Percentiles rank a stretch among this genome's conserved stretches.
These are phyloP conservation scores for Anthracocystis panici-leucophaei DNA, from an alignment of 1,284 basidiomycete genomes.

Conservation along the genomic window DNA sequence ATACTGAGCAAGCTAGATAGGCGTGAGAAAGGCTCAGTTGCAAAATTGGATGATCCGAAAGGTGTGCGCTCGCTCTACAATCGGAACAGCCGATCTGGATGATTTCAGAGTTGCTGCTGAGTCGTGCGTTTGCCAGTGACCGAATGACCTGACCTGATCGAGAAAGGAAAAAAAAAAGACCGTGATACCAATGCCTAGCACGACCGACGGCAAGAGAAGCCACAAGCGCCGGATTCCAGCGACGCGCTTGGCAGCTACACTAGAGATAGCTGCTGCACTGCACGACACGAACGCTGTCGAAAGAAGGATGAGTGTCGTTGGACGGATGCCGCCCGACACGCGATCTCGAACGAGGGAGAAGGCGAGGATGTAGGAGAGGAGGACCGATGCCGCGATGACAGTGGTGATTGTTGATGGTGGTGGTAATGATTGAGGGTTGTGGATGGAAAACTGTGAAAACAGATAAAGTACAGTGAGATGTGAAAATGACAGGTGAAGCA, in stretches of 20 bases:
- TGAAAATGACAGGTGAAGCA: background rate
- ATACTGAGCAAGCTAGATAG: background rate
- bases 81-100: background rate
- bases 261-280: background rate
- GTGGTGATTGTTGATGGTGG: background rate
- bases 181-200: background rate
- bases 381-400: background rate
- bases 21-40: conserved; percentile 1
- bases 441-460: background rate
- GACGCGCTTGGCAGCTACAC: background rate
- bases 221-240: background rate
- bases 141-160: background rate
- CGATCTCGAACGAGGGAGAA: background rate
- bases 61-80: background rate
- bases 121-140: conserved; percentile 1
- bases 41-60: background rate
- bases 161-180: background rate
- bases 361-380: background rate
- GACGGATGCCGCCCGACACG: background rate
- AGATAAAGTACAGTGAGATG: background rate
- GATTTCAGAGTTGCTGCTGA: background rate
- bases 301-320: background rate
- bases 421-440: background rate
- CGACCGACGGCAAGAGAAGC: background rate
- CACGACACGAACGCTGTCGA: background rate